Conservation (phyloP, 257 asterid genomes). For the Schizonepeta tenuifolia region DNA sequence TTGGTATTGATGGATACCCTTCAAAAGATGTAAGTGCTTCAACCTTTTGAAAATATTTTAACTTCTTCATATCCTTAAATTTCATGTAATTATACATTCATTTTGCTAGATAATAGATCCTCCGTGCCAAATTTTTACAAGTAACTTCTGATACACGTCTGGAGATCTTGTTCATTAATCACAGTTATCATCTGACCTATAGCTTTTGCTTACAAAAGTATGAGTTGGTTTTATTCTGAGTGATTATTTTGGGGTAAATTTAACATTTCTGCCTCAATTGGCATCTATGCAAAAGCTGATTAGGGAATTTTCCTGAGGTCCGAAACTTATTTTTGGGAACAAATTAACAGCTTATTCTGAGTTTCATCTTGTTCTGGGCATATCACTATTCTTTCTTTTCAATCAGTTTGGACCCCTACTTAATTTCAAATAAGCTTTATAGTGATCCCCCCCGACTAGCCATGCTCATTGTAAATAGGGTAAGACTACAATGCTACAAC, state of each 20-base stretch:
- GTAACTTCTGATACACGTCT: neutral
- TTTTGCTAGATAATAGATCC: constrained; percentile 4
- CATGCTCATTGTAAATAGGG: neutral
- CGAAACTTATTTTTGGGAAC: neutral
- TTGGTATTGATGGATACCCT: constrained; percentile 69
- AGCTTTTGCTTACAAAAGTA: neutral
- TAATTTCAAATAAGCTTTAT: neutral
- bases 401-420: neutral
- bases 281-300: constrained; percentile 11
- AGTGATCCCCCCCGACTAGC: neutral
- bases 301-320: neutral
- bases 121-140: neutral
- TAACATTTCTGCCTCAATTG: neutral
- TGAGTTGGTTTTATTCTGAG: neutral
- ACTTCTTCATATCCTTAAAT: constrained; percentile 1
- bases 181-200: neutral
- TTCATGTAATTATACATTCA: constrained; percentile 5
- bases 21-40: constrained; percentile 74
- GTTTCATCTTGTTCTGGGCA: neutral
- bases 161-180: constrained; percentile 1
- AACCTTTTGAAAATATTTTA: constrained; percentile 13
- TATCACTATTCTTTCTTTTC: neutral
- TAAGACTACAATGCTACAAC: too few relatives aligned
- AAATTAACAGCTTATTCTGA: neutral
- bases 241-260: neutral